Base-by-base conservation (phyloP, 2,329 filamentous ascomycete species). In the Penicillium brasilianum region DNA sequence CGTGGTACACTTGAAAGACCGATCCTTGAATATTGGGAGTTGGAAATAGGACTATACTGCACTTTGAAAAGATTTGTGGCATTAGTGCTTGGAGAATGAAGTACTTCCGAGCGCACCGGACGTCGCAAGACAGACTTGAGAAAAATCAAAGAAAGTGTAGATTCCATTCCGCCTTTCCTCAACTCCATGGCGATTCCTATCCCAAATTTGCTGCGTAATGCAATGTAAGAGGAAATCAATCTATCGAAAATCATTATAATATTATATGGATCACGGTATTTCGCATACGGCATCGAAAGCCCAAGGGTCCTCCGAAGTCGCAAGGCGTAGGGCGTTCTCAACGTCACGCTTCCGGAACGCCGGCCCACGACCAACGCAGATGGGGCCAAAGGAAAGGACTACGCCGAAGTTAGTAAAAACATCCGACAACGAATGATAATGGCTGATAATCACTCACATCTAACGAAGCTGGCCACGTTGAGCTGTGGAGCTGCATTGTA, bases 281-380 rank as follows among this genome's bases (percentile, higher is more conserved):
- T 46, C 30, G 13, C 18, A 43, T 11, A 43, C 39, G 39, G 18
- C 39, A 28, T 57, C 43, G 60, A 64, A 37, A 32, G 43, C 28
- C 64, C 63, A 68, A n/a, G 62, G 18, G 28, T 65, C 55, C 41
- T 55, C 46, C 6, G 61, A 61, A 20, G 60, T 70, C 34, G 69
- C 65, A 39, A 58, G 25, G 14, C 57, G 54, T 39, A 71, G 55
- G 2, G 64, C 66, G 16, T 63, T 66, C 52, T 71, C 69, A 57
- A 71, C 62, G 58, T 64, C 61, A 28, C 57, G 61, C 36, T 60
- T 64, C 54, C 59, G 64, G 51, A 71, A 71, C 32, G 56, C 62
- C 32, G 69, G 69, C 7, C 69, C 69, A 52, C 55, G 58, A 28
- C 69, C 69, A 60, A 71, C 56, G 48, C 69, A 71, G 16, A 68